Evolutionary conservation across 2,329 filamentous ascomycete genomes (phyloP).

Genomic region (Neofusicoccum kwambonambiense): DNA sequence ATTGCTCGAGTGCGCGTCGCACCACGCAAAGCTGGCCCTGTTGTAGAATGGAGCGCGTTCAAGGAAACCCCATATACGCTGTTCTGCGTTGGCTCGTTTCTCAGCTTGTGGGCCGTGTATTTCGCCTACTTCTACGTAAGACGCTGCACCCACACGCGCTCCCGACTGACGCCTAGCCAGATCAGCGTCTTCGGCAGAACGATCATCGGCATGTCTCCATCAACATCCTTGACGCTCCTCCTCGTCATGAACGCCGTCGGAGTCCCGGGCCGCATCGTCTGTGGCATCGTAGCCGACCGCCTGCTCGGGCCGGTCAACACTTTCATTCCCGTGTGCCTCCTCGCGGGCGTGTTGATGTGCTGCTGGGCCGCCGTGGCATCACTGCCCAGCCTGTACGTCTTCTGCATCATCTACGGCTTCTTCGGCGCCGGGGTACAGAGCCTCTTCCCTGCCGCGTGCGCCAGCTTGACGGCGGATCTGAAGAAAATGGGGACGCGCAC

Average conservation of each 20-base stretch:
- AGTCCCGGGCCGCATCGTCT: conserved; percentile 50
- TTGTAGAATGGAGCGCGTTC: conserved; percentile 15
- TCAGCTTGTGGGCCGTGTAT: conserved; percentile 51
- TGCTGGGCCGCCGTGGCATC: conserved; percentile 43
- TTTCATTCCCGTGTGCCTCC: conserved; percentile 37
- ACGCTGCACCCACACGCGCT: not conserved
- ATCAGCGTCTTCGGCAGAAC: conserved; percentile 17
- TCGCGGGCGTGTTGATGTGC: conserved; percentile 45
- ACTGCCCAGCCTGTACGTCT: conserved; percentile 40
- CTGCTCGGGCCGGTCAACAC: conserved; percentile 42
- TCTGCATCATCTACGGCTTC: conserved; percentile 49
- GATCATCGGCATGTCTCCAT: conserved; percentile 41
- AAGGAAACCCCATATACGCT: conserved; percentile 50
- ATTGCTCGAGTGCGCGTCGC: conserved; percentile 40
- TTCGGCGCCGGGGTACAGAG: conserved; percentile 47
- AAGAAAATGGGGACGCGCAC: conserved; percentile 40
- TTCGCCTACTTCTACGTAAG: conserved; percentile 56
- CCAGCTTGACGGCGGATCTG: conserved; percentile 43
- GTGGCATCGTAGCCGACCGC: conserved; percentile 44
- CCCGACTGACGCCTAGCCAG: not conserved
- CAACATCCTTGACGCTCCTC: conserved; percentile 50
- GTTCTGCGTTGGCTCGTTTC: conserved; percentile 44
- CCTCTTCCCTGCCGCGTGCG: conserved; percentile 44
- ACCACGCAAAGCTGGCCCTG: conserved; percentile 42
- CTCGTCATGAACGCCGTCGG: conserved; percentile 54